These are phyloP conservation scores for Royoungia palumana DNA, from an alignment of 768 basidiomycete species.

Conservation along the genomic window DNA sequence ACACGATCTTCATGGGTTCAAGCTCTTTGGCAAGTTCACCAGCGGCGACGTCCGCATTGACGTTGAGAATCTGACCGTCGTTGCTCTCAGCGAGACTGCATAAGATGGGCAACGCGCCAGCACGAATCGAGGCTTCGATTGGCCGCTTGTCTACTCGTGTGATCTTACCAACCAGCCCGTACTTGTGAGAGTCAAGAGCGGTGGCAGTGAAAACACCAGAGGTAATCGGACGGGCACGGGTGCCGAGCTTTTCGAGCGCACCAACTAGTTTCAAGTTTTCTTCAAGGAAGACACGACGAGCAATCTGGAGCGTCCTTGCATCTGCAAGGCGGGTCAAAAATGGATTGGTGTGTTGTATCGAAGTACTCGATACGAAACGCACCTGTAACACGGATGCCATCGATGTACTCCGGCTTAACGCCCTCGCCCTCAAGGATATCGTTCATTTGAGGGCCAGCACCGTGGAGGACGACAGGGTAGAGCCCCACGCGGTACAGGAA, in stretches of 20 bases:
- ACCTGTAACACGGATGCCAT: conserved; percentile 97
- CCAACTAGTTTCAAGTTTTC: conserved; percentile 94
- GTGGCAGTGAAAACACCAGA: conserved; percentile 98
- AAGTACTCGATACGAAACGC: conserved; percentile 22
- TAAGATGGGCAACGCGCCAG: conserved; percentile 93
- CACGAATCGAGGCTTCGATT: conserved; percentile 93
- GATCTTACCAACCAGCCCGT: conserved; percentile 94
- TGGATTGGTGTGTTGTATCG: not conserved
- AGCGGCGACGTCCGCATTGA: conserved; percentile 98
- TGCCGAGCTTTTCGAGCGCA: conserved; percentile 91
- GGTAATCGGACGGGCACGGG: conserved; percentile 95
- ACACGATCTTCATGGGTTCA: conserved; percentile 98
- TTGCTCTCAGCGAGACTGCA: conserved; percentile 92
- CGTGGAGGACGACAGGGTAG: conserved; percentile 97
- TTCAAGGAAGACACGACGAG: conserved; percentile 94
- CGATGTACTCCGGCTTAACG: conserved; percentile 93
- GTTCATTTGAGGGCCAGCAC: conserved; percentile 94
- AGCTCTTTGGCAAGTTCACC: conserved; percentile 97
- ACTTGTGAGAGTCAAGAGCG: conserved; percentile 92
- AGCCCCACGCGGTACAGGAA: conserved; percentile 96
- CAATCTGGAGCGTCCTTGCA: conserved; percentile 90
- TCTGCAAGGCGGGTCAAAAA: conserved; percentile 43
- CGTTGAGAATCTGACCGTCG: conserved; percentile 98
- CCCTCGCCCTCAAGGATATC: conserved; percentile 91
- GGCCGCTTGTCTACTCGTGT: conserved; percentile 94